Base-by-base conservation (phyloP, 306 rosid genomes). In the Hippophae gyantsensis region DNA sequence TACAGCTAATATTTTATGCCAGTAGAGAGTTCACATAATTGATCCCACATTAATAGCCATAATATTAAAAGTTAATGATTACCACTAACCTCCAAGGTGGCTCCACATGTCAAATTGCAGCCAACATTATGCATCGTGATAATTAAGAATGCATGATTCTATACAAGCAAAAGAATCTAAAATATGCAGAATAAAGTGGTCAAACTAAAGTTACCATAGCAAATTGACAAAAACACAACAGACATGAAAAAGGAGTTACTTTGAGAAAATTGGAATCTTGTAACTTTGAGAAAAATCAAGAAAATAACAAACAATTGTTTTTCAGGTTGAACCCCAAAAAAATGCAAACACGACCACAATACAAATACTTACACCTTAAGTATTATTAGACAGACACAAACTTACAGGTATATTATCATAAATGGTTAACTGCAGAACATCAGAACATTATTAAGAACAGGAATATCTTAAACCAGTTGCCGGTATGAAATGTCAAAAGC, bases 71-170 rank as follows among this genome's bases (percentile, higher is more conserved):
- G 44, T 43, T 52, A 56, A 69, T 60, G 64, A 58, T 57, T 43
- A 43, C 23, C 26, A 64, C 79, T 69, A 69, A 74, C 75, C 75
- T 60, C 63, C 68, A 48, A 13, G 54, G 47, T 0, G 74, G 61
- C 13, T 55, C 62, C 46, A 53, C 70, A 64, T 43, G 63, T 64
- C 66, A 46, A 62, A 62, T 60, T 62, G 78, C 66, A 68, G 48
- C 63, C 63, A 63, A 45, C 11, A 45, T 7, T 12, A 45, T 9
- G 12, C 48, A 45, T 45, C 11, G 48, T 45, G 23, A 18, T 18
- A 18, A 18, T 18, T 18, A 18, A 18, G 23, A 18, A 18, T 18
- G 23, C 23, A 18, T 18, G 23, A 18, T 18, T 18, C 1, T 18
- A 18, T 18, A 18, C 23, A 18, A 18, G 23, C 23, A 18, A 18